Base-by-base conservation (phyloP, 2,329 filamentous ascomycete species). In the Fusarium pseudograminearum region DNA sequence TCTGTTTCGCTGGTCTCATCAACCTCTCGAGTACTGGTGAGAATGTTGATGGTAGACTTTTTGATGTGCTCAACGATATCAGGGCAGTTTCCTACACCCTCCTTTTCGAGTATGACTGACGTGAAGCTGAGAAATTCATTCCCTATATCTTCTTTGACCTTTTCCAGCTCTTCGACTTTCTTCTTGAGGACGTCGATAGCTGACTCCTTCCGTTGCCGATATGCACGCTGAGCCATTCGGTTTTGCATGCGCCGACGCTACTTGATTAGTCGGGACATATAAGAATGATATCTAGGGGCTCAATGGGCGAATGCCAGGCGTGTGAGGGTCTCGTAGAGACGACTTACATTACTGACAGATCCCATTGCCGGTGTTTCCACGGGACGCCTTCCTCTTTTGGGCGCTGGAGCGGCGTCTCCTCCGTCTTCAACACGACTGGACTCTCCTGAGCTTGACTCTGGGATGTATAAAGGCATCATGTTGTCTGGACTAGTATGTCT, bases 191-290 rank as follows among this genome's bases (percentile, higher is more conserved):
- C 10, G 28, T 62, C 57, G 7, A 63, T 63, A 1, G 57, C 57
- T 2, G 57, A 63, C 6, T 63, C 60, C 15, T 63, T 63, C 12
- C 57, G 60, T 11, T 63, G 57, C 0, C 60, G 60, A 14, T 63
- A 63, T 9, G 60, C 60, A 9, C 60, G 60, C 24, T 63, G 60
- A 4, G 57, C 60, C 57, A 63, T 63, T 0, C 60, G 57, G 5
- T 63, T 63, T 12, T 63, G 60, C 10, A 62, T n/a, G 14, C 60
- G 36, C 9, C 57, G 41, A 7, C 57, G 48, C 60, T 63, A 31
- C 8, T 30, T 4, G 2, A 2, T 20, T 24, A 34, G 60, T 47
- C 16, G 46, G 34, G 20, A 5, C n/a, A 11, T 0, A 8, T 4
- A 7, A 22, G 11, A 20, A 4, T 2, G 18, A 9, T 5, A 3